Conservation (phyloP, 179 eudicot genomes). For the Dionaea muscipula region DNA sequence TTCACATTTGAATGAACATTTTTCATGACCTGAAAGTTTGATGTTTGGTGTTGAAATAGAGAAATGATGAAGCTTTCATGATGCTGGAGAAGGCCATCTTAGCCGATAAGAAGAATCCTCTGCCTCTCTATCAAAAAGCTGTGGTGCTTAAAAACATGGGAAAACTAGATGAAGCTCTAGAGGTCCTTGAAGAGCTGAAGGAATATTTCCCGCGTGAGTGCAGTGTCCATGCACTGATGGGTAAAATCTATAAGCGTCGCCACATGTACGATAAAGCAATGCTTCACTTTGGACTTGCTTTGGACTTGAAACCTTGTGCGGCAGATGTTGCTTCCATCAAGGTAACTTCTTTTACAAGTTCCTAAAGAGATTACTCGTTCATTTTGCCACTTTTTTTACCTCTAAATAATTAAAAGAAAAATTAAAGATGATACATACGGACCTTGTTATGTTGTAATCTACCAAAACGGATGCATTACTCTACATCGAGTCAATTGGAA, state of each 20-base stretch:
- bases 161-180: constrained; percentile 62
- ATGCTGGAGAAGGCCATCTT: constrained; percentile 83
- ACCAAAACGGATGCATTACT: too few species aligned
- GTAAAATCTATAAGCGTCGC: constrained; percentile 70
- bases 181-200: constrained; percentile 87
- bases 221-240: constrained; percentile 94
- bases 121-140: constrained; percentile 95
- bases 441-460: too few species aligned
- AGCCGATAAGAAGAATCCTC: constrained; percentile 94
- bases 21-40: neutral
- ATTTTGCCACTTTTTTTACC: neutral
- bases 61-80: constrained; percentile 68
- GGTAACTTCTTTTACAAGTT: constrained; percentile 26
- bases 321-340: constrained; percentile 93
- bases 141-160: constrained; percentile 68
- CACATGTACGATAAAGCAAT: constrained; percentile 77
- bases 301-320: constrained; percentile 96
- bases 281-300: constrained; percentile 94
- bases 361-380: neutral
- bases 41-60: constrained; percentile 30
- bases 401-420: neutral
- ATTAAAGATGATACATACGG: too few species aligned
- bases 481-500: too few species aligned
- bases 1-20: too few species aligned
- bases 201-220: constrained; percentile 92